A percentile compares a stretch with the other conserved stretches of the same genome.
phyloP scores from a whole-genome alignment of 1,139 yeast genomes.

The Diutina neorugosa region DNA sequence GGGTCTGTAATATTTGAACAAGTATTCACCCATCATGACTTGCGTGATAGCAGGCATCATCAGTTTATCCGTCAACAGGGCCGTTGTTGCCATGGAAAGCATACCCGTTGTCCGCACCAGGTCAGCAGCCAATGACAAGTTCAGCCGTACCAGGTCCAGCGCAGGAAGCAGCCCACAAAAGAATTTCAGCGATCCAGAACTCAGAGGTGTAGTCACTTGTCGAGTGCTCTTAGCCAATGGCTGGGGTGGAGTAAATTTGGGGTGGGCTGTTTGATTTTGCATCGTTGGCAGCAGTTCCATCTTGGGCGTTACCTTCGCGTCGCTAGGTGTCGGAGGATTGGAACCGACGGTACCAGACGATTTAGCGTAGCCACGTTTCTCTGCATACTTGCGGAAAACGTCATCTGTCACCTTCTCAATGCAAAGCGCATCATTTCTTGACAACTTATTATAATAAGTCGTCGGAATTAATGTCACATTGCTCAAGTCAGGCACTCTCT shows the following conservation, averaged over 20 bases:
- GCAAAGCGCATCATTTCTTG: slow-evolving; percentile 29
- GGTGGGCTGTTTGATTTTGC: neutral
- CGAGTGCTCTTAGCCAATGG: neutral
- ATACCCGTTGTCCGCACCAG: neutral
- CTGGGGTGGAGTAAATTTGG: neutral
- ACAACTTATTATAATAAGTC: slow-evolving; percentile 47
- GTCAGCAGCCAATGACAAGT: neutral
- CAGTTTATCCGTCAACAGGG: slow-evolving; percentile 56
- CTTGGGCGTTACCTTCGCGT: neutral
- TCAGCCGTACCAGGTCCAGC: slow-evolving; percentile 2
- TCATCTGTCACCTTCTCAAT: slow-evolving; percentile 37
- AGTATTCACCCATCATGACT: slow-evolving; percentile 84
- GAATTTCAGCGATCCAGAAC: neutral
- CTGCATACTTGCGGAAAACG: slow-evolving; percentile 30
- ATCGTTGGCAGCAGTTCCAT: neutral
- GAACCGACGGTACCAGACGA: slow-evolving; percentile 6
- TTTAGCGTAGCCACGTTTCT: slow-evolving; percentile 31
- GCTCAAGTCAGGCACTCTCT: slow-evolving; percentile 40
- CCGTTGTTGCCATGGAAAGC: slow-evolving; percentile 55
- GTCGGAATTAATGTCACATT: slow-evolving; percentile 54
- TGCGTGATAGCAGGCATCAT: slow-evolving; percentile 87
- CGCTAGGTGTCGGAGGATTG: neutral
- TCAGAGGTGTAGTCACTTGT: neutral
- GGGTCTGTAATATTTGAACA: slow-evolving; percentile 75
- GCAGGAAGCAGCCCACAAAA: neutral